Conservation (phyloP, 345 rosid genomes). For the Raphanus raphanistrum region DNA sequence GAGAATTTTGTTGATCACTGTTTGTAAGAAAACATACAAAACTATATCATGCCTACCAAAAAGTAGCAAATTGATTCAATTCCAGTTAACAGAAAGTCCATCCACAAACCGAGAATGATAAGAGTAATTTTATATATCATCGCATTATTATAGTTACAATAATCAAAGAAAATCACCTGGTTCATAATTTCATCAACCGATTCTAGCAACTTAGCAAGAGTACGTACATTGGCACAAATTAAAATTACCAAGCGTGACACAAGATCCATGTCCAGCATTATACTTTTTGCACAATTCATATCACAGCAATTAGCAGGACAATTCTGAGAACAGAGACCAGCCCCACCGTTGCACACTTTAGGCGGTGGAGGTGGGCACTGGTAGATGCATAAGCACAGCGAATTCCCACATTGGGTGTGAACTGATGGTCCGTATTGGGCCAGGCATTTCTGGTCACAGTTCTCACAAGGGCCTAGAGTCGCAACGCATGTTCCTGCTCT, state of each 20-base stretch:
- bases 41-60: background rate
- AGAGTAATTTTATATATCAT: background rate
- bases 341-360: conserved; percentile 11
- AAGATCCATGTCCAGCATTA: conserved; percentile 22
- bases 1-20: background rate
- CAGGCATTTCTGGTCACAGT: conserved; percentile 12
- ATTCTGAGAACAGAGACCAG: conserved; percentile 11
- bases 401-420: background rate
- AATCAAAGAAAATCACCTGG: background rate
- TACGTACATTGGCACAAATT: conserved; percentile 34
- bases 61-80: background rate
- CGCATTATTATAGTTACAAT: background rate
- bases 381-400: conserved; percentile 7
- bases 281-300: conserved; percentile 5
- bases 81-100: background rate
- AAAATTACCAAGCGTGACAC: background rate
- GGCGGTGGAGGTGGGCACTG: background rate
- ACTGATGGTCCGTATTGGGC: background rate
- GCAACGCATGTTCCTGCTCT: background rate
- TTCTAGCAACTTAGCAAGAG: conserved; percentile 11
- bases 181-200: background rate
- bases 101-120: background rate
- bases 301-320: conserved; percentile 18
- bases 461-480: background rate
- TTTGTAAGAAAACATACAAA: background rate